A percentile compares a stretch with the other conserved stretches of the same genome.
Conservation (phyloP, 192 early-diverging fungal species). For the Rhizophagus prolifer region DNA sequence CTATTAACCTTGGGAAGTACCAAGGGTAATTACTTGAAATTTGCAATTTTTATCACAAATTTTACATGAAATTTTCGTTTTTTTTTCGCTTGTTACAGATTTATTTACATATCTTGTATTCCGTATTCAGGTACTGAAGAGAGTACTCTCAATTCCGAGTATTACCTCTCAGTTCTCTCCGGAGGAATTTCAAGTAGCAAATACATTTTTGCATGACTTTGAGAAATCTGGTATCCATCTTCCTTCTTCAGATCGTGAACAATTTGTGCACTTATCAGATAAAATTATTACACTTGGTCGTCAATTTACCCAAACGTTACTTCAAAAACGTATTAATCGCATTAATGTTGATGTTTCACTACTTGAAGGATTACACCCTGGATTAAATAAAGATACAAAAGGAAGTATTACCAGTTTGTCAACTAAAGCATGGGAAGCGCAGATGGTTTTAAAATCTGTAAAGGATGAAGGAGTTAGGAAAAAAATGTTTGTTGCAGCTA, state of each 20-base stretch:
- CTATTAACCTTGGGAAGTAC: not conserved
- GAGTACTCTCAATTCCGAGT: conserved; percentile 58
- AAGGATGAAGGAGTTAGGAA: conserved; percentile 65
- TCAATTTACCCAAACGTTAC: conserved; percentile 60
- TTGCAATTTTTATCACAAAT: not conserved
- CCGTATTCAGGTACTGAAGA: conserved; percentile 58
- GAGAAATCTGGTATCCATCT: conserved; percentile 95
- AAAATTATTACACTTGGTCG: conserved; percentile 76
- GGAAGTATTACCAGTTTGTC: conserved; percentile 55
- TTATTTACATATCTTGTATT: not conserved
- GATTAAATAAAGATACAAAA: conserved; percentile 32
- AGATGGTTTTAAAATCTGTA: conserved; percentile 64
- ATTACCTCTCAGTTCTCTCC: conserved; percentile 56
- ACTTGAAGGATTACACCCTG: conserved; percentile 41
- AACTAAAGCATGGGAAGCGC: conserved; percentile 56
- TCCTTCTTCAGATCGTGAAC: conserved; percentile 55
- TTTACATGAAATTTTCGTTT: not conserved
- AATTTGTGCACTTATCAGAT: conserved; percentile 84
- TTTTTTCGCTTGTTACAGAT: not conserved
- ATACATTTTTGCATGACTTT: conserved; percentile 87
- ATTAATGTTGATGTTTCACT: conserved; percentile 42
- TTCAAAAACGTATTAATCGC: conserved; percentile 35
- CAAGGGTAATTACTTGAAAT: not conserved
- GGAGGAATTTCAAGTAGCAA: conserved; percentile 75
- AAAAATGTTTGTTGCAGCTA: conserved; percentile 72